Conservation (phyloP, 1,284 basidiomycete species). For the Ceratobasidium sp. region DNA sequence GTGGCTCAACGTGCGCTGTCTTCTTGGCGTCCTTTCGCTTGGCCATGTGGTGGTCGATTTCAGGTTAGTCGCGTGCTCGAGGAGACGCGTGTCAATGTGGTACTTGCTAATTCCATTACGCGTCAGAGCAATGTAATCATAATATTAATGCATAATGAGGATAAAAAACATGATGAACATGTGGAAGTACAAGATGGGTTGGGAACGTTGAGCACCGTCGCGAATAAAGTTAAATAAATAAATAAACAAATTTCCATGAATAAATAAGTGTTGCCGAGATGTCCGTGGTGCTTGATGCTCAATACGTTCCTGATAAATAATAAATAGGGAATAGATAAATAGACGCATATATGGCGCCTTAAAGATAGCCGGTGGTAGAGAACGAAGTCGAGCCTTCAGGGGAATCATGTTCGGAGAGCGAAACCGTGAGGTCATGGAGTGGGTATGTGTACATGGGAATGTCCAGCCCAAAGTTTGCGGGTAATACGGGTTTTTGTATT, state of each 20-base stretch:
- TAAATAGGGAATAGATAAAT: slow-evolving; percentile 36
- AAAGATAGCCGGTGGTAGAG: slow-evolving; percentile 30
- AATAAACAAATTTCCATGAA: slow-evolving; percentile 6
- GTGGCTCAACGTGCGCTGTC: background rate
- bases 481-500: slow-evolving; percentile 41
- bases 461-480: slow-evolving; percentile 40
- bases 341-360: slow-evolving; percentile 15
- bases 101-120: slow-evolving; percentile 24
- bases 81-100: background rate
- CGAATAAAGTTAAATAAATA: slow-evolving; percentile 30
- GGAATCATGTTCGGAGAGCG: slow-evolving; percentile 36
- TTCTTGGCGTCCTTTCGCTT: slow-evolving; percentile 17
- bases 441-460: slow-evolving; percentile 42
- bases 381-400: slow-evolving; percentile 40
- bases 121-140: slow-evolving; percentile 16
- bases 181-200: slow-evolving; percentile 18
- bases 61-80: background rate
- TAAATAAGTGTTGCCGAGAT: slow-evolving; percentile 20
- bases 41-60: slow-evolving; percentile 23
- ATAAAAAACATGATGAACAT: no score
- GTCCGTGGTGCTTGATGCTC: slow-evolving; percentile 40
- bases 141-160: slow-evolving; percentile 14
- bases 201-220: slow-evolving; percentile 38
- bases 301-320: slow-evolving; percentile 15
- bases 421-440: slow-evolving; percentile 31